Evolutionary conservation across 108 stramenopile genomes (phyloP).

Genomic region (Epipyxis sp.): DNA sequence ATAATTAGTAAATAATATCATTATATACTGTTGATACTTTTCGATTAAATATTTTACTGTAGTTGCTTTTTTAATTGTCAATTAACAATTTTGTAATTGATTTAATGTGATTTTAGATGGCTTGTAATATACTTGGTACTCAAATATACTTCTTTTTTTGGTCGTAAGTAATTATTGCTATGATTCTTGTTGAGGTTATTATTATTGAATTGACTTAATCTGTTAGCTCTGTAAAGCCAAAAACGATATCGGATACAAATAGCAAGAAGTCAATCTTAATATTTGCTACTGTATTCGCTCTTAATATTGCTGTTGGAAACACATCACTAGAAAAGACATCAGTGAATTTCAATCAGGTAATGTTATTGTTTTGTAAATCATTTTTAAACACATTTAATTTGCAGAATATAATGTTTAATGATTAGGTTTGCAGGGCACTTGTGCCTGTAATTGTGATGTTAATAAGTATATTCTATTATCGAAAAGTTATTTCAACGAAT

Average conservation of each 20-base stretch:
- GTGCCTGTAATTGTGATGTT: conserved; percentile 70
- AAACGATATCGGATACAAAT: conserved; percentile 41
- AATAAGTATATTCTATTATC: conserved; percentile 53
- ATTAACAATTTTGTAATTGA: too few relatives aligned
- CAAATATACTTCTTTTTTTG: conserved; percentile 26
- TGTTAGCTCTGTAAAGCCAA: background rate
- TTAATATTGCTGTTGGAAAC: conserved; percentile 82
- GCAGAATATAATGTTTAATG: too few relatives aligned
- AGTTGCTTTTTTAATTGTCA: too few relatives aligned
- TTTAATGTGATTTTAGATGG: too few relatives aligned
- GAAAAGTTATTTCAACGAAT: conserved; percentile 38
- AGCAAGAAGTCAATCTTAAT: conserved; percentile 57
- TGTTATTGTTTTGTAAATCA: too few relatives aligned
- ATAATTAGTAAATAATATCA: too few relatives aligned
- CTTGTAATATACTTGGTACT: conserved; percentile 61
- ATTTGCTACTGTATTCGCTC: conserved; percentile 70
- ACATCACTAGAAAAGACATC: conserved; percentile 66
- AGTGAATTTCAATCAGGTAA: conserved; percentile 81
- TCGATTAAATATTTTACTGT: too few relatives aligned
- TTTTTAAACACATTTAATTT: too few relatives aligned
- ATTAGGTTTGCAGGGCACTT: conserved; percentile 52
- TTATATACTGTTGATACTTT: too few relatives aligned
- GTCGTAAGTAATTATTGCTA: conserved; percentile 41
- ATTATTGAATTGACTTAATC: too few relatives aligned
- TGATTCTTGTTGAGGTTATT: too few relatives aligned